A percentile compares a stretch with the other conserved stretches of the same genome.
These are phyloP conservation scores for Fagus sylvatica DNA, from an alignment of 306 rosid genomes.

Conservation along the genomic window DNA sequence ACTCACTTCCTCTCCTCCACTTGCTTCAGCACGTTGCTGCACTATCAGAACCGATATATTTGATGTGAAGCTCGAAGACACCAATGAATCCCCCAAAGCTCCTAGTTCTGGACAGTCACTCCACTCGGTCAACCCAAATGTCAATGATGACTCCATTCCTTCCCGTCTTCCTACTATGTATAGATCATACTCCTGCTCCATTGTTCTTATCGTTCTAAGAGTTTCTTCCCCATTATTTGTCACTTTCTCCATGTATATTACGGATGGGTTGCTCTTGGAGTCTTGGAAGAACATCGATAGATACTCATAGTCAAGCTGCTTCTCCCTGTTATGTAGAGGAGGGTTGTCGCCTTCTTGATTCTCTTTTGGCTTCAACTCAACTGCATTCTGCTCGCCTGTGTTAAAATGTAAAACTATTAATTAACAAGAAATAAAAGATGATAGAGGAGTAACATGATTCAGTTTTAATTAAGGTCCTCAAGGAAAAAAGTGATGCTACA, in stretches of 20 bases:
- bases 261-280: constrained; percentile 15
- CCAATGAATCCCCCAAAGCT: constrained; percentile 34
- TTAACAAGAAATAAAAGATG: no score
- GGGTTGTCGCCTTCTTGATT: background rate
- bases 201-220: constrained; percentile 13
- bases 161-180: constrained; percentile 37
- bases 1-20: background rate
- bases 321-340: constrained; percentile 14
- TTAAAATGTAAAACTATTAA: no score
- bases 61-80: constrained; percentile 33
- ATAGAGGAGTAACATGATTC: no score
- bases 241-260: constrained; percentile 19
- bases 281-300: constrained; percentile 20
- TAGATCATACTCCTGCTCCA: constrained; percentile 25
- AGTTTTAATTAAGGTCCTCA: no score
- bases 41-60: constrained; percentile 37
- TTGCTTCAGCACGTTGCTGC: constrained; percentile 17
- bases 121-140: constrained; percentile 34
- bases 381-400: no score
- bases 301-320: constrained; percentile 22
- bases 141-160: constrained; percentile 23
- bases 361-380: background rate
- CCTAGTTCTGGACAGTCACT: constrained; percentile 43
- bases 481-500: no score
- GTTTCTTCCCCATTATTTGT: constrained; percentile 42